phyloP scores from a whole-genome alignment of 78 protist genomes.

The Planoprotostelium fungivorum region DNA sequence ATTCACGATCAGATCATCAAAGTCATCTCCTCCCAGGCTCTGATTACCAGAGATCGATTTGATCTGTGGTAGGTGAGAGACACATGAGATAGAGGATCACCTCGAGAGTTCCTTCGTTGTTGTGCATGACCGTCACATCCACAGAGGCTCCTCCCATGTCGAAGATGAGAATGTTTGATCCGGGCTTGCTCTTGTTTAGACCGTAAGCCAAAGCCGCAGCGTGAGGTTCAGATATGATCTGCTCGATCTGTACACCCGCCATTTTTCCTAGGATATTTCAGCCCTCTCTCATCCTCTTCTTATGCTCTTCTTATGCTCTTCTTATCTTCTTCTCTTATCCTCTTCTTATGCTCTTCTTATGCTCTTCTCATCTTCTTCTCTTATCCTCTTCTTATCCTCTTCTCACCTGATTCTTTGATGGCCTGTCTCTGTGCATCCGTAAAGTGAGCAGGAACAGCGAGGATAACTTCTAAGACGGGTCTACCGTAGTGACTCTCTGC shows the following conservation, averaged over 20 bases:
- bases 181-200: constrained; percentile 50
- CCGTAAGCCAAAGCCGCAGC: constrained; percentile 95
- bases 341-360: no score
- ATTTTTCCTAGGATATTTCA: no score
- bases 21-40: constrained; percentile 99
- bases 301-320: no score
- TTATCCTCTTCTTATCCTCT: no score
- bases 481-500: constrained; percentile 87
- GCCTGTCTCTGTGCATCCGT: constrained; percentile 87
- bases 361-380: no score
- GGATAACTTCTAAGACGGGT: constrained; percentile 85
- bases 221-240: constrained; percentile 99
- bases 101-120: constrained; percentile 96
- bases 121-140: constrained; percentile 96
- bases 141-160: constrained; percentile 99
- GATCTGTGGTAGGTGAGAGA: no score
- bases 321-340: no score
- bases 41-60: constrained; percentile 94
- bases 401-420: constrained; percentile 85
- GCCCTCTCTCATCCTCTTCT: no score
- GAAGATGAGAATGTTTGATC: constrained; percentile 82
- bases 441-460: constrained; percentile 94
- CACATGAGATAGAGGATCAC: constrained; percentile 63
- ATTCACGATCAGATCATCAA: constrained; percentile 79
- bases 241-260: constrained; percentile 82